phyloP scores from a whole-genome alignment of 352 stramenopile species.

The Phytophthora sp. region DNA sequence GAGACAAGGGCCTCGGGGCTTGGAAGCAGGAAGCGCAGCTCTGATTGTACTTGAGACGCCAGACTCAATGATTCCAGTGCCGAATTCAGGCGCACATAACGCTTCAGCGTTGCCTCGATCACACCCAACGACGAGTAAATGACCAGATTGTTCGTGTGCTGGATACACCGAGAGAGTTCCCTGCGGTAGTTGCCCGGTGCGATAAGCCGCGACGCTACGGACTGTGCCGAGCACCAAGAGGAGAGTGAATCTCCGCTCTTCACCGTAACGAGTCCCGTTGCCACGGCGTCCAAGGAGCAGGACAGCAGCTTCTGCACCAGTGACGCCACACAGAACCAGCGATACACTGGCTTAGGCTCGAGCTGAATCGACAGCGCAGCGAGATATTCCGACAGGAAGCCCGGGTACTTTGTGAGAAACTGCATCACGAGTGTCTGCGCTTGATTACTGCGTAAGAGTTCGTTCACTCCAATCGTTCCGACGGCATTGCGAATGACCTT shows the following conservation, averaged over 20 bases:
- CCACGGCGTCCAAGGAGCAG: constrained; percentile 51
- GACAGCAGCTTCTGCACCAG: constrained; percentile 74
- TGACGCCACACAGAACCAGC: constrained; percentile 81
- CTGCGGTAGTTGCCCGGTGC: constrained; percentile 76
- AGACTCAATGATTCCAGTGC: constrained; percentile 28
- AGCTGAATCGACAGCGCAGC: constrained; percentile 62
- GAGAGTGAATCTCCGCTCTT: constrained; percentile 20
- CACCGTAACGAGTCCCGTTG: constrained; percentile 26
- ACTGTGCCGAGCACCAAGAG: constrained; percentile 55
- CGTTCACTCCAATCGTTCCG: constrained; percentile 68
- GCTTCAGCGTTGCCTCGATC: constrained; percentile 62
- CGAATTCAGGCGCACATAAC: constrained; percentile 52
- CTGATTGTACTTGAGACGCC: constrained; percentile 56
- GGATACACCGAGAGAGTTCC: constrained; percentile 80
- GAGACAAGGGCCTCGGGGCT: constrained; percentile 82
- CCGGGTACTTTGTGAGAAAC: constrained; percentile 71
- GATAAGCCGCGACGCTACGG: constrained; percentile 66
- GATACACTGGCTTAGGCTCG: constrained; percentile 74
- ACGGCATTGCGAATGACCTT: constrained; percentile 75
- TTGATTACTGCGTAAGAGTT: constrained; percentile 55
- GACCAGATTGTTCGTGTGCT: constrained; percentile 77
- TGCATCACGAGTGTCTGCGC: constrained; percentile 61
- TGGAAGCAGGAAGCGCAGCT: constrained; percentile 73
- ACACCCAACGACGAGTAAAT: constrained; percentile 78
- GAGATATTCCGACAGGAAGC: constrained; percentile 66